phyloP scores from a whole-genome alignment of 768 basidiomycete genomes.

The Leccinum boreale region DNA sequence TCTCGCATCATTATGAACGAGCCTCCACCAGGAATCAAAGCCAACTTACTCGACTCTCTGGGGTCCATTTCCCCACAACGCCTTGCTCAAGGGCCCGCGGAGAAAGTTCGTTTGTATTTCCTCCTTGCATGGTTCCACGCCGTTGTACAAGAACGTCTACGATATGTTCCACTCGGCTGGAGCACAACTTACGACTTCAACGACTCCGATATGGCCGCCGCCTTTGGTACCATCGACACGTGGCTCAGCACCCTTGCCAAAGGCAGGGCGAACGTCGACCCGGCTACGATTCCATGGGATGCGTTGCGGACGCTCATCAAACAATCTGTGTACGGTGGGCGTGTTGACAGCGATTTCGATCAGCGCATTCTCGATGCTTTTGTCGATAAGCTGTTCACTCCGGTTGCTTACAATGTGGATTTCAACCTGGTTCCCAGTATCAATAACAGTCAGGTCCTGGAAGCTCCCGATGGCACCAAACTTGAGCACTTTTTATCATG shows the following conservation, averaged over 20 bases:
- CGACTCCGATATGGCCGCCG: slow-evolving; percentile 95
- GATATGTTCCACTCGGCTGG: slow-evolving; percentile 96
- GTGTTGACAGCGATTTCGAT: slow-evolving; percentile 94
- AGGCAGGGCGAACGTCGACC: slow-evolving; percentile 90
- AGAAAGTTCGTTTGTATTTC: slow-evolving; percentile 93
- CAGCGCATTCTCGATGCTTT: slow-evolving; percentile 91
- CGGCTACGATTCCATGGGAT: slow-evolving; percentile 89
- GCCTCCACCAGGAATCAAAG: slow-evolving; percentile 94
- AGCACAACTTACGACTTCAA: slow-evolving; percentile 98
- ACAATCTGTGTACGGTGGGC: slow-evolving; percentile 93
- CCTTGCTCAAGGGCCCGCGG: slow-evolving; percentile 81
- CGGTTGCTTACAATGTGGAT: slow-evolving; percentile 87
- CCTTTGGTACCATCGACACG: slow-evolving; percentile 86
- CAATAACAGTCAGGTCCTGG: slow-evolving; percentile 53
- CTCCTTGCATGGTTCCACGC: slow-evolving; percentile 99
- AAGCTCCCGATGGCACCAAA: slow-evolving; percentile 88
- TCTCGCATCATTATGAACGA: slow-evolving; percentile 99
- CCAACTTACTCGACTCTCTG: slow-evolving; percentile 90
- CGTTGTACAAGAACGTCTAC: slow-evolving; percentile 92
- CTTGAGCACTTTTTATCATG: slow-evolving; percentile 88
- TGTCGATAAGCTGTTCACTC: slow-evolving; percentile 85
- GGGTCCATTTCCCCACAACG: slow-evolving; percentile 67
- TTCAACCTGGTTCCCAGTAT: slow-evolving; percentile 80
- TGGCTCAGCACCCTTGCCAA: slow-evolving; percentile 83
- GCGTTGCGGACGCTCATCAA: slow-evolving; percentile 92